These are phyloP conservation scores for Kluyveromyces sp. DNA, from an alignment of 1,139 yeast genomes.

Conservation along the genomic window DNA sequence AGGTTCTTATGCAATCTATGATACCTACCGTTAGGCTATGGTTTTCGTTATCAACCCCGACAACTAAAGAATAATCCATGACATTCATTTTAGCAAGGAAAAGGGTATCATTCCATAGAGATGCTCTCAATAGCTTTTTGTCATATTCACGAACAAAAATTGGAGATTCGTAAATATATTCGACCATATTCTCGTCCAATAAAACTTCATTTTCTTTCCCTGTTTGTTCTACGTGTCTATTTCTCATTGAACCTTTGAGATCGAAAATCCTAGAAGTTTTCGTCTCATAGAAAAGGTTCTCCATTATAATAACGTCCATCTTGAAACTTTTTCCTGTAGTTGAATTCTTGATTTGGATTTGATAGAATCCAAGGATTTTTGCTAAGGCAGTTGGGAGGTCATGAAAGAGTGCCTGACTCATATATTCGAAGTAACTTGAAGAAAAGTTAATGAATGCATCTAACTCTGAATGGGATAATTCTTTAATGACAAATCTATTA, in stretches of 20 bases:
- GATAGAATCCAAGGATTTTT: conserved; percentile 92
- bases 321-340: conserved; percentile 68
- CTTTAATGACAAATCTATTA: conserved; percentile 83
- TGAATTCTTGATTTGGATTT: conserved; percentile 77
- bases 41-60: conserved; percentile 75
- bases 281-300: conserved; percentile 79
- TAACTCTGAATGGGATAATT: conserved; percentile 76
- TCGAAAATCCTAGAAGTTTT: conserved; percentile 86
- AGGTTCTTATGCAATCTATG: conserved; percentile 90
- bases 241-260: conserved; percentile 95
- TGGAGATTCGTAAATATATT: conserved; percentile 92
- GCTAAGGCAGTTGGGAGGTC: conserved; percentile 92
- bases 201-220: conserved; percentile 93
- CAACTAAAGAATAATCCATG: conserved; percentile 94
- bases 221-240: conserved; percentile 92
- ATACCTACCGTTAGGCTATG: conserved; percentile 82
- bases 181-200: conserved; percentile 96
- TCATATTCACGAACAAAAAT: conserved; percentile 88
- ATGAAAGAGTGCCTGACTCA: conserved; percentile 91
- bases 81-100: conserved; percentile 95
- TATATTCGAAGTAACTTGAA: conserved; percentile 92
- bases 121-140: conserved; percentile 75
- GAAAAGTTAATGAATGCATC: conserved; percentile 95
- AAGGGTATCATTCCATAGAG: conserved; percentile 89
- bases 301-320: conserved; percentile 94